phyloP scores from a whole-genome alignment of 2,329 filamentous ascomycete species.

The Exophiala xenobiotica region DNA sequence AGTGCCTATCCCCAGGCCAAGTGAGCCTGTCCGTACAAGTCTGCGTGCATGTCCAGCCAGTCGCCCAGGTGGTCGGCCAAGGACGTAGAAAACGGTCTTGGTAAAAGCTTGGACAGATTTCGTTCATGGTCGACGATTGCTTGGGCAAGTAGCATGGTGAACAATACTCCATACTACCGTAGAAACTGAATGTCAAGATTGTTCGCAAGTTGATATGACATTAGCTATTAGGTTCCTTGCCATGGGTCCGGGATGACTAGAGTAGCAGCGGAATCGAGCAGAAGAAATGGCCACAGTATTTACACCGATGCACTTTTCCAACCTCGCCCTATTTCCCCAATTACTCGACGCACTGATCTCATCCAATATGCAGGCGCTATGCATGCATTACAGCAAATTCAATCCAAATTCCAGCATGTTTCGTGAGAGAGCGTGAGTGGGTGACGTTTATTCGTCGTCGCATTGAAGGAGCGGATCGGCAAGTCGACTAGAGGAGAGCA shows the following conservation, averaged over 20 bases:
- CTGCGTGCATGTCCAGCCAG: no score
- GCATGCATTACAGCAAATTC: slow-evolving; percentile 1
- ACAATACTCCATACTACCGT: background rate
- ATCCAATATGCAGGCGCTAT: slow-evolving; percentile 6
- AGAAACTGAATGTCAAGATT: background rate
- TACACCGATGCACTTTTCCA: slow-evolving; percentile 2
- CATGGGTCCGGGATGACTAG: background rate
- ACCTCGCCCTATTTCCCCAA: background rate
- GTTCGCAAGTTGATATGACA: background rate
- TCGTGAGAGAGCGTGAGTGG: background rate
- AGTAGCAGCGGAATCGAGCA: background rate
- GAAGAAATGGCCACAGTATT: background rate
- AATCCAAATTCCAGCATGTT: background rate
- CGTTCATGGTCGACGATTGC: no score
- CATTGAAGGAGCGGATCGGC: background rate
- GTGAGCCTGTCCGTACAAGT: no score
- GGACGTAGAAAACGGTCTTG: no score
- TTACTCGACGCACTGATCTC: background rate
- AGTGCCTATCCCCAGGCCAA: no score
- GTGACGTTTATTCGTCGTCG: background rate
- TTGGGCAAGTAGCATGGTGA: background rate
- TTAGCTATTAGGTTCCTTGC: slow-evolving; percentile 2
- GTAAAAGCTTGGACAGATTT: no score
- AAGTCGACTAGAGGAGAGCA: slow-evolving; percentile 17
- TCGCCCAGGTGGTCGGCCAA: no score